A percentile compares a stretch with the other conserved stretches of the same genome.
These are phyloP conservation scores for Leishmania aethiopica DNA, from an alignment of 208 protist genomes.

Conservation along the genomic window DNA sequence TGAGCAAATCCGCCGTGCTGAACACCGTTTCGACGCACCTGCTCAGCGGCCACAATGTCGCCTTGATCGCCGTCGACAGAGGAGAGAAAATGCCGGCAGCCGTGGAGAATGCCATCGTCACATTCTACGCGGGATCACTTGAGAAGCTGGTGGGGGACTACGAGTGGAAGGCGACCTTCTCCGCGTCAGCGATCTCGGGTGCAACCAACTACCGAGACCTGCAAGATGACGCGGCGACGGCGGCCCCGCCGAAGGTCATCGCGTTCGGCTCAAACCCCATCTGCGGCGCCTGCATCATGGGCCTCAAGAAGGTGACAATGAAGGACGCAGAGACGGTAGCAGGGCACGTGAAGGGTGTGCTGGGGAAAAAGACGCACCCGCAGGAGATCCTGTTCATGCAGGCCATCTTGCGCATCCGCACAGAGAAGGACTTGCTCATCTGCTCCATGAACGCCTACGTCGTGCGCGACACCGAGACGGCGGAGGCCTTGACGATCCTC, in stretches of 20 bases:
- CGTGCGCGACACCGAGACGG: slow-evolving; percentile 32
- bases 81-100: slow-evolving; percentile 20
- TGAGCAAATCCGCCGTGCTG: slow-evolving; percentile 19
- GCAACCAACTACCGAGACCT: slow-evolving; percentile 46
- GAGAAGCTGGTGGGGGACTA: slow-evolving; percentile 20
- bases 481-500: slow-evolving; percentile 40
- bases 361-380: slow-evolving; percentile 28
- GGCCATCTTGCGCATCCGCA: slow-evolving; percentile 36
- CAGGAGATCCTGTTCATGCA: slow-evolving; percentile 52
- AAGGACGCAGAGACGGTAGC: slow-evolving; percentile 31
- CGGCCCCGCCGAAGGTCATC: slow-evolving; percentile 25
- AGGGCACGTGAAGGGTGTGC: slow-evolving; percentile 24
- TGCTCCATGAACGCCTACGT: slow-evolving; percentile 44
- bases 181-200: slow-evolving; percentile 38
- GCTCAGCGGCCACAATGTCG: slow-evolving; percentile 28
- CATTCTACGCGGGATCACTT: slow-evolving; percentile 33
- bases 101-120: slow-evolving; percentile 22
- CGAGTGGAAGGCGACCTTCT: slow-evolving; percentile 36
- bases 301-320: slow-evolving; percentile 32
- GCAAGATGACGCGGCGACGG: slow-evolving; percentile 11
- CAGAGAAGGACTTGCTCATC: slow-evolving; percentile 32
- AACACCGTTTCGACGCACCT: slow-evolving; percentile 26
- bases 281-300: slow-evolving; percentile 57
- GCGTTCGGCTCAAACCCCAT: slow-evolving; percentile 64
- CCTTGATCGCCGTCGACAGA: slow-evolving; percentile 27